Evolutionary conservation across 768 basidiomycete genomes (phyloP).

Genomic region (Russula virescens): DNA sequence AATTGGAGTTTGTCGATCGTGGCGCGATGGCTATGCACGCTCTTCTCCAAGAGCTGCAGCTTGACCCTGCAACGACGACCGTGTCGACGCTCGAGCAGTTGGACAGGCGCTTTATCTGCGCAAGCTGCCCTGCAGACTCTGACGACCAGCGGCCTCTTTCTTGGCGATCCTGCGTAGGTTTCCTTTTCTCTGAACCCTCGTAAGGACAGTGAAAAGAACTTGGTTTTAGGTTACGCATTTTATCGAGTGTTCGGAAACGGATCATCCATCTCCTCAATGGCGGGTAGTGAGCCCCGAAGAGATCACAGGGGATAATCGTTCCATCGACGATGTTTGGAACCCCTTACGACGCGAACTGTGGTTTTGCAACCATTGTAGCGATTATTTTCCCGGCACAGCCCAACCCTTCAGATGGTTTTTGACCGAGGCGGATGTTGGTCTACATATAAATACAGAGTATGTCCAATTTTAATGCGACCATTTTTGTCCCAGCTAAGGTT

Average conservation of each 20-base stretch:
- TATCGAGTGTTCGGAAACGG: not conserved
- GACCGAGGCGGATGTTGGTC: not conserved
- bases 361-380: constrained; percentile 18
- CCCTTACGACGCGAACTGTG: not conserved
- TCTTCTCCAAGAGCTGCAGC: not conserved
- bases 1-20: not conserved
- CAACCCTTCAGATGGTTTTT: not conserved
- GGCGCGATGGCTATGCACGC: constrained; percentile 4
- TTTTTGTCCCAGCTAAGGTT: not conserved
- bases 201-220: not conserved
- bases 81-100: constrained; percentile 5
- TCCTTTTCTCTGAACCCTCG: not conserved
- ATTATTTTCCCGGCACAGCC: no score
- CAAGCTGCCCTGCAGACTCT: not conserved
- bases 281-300: not conserved
- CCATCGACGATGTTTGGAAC: not conserved
- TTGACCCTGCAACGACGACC: constrained; percentile 4
- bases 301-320: not conserved
- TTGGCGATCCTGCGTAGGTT: constrained; percentile 18
- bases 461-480: not conserved
- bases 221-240: constrained; percentile 8
- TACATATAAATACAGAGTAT: constrained; percentile 1
- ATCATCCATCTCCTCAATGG: constrained; percentile 8
- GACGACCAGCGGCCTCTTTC: not conserved
- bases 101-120: constrained; percentile 1